These are phyloP conservation scores for Fusarium marasasianum DNA, from an alignment of 2,329 filamentous ascomycete species.

Conservation along the genomic window DNA sequence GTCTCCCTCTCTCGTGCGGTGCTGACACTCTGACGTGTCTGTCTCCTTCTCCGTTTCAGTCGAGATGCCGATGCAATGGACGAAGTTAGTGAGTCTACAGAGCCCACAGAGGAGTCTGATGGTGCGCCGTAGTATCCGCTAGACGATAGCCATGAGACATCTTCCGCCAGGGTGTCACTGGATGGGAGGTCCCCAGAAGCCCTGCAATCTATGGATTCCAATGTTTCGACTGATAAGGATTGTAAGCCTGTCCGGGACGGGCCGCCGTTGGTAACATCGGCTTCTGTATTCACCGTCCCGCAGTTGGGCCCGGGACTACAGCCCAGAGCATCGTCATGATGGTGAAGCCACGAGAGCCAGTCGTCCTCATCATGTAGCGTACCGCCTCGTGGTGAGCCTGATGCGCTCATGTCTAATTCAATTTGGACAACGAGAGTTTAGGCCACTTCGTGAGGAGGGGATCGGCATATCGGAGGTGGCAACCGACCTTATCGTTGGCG, in stretches of 20 bases:
- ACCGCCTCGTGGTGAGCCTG: rapidly evolving
- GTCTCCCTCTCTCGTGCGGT: not conserved
- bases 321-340: not conserved
- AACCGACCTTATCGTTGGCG: not conserved
- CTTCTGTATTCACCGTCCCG: not conserved
- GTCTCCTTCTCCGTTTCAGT: not conserved
- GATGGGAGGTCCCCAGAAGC: not conserved
- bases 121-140: not conserved
- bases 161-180: not conserved
- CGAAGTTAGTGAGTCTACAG: not conserved
- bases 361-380: not conserved
- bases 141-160: not conserved
- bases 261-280: not conserved
- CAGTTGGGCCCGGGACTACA: rapidly evolving
- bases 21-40: not conserved
- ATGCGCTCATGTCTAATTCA: rapidly evolving
- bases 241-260: not conserved
- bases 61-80: not conserved
- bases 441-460: not conserved
- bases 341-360: not conserved
- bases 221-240: not conserved
- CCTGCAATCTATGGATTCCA: not conserved
- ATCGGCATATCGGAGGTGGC: not conserved
- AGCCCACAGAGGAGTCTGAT: not conserved
- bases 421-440: not conserved